These are phyloP conservation scores for Amphirosellinia nigrospora DNA, from an alignment of 495 filamentous ascomycete species.

Conservation along the genomic window DNA sequence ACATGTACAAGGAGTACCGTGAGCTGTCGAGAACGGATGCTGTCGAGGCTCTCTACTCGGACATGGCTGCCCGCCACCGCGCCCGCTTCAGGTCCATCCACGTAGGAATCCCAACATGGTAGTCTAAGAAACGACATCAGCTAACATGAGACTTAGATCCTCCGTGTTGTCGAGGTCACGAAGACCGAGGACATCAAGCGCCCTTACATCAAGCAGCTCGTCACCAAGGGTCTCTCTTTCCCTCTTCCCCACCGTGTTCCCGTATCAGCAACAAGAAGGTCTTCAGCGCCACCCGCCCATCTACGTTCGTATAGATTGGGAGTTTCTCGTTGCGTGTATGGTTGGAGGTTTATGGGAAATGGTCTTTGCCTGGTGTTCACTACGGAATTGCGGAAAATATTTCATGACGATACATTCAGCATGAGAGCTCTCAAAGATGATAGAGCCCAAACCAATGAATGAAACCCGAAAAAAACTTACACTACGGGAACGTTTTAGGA, in stretches of 20 bases:
- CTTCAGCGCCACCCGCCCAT: slow-evolving; percentile 87
- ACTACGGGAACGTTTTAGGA: slow-evolving; percentile 4
- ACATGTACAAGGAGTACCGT: slow-evolving; percentile 99
- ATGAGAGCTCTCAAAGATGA: slow-evolving; percentile 39
- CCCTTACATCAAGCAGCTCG: slow-evolving; percentile 98
- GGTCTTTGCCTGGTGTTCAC: slow-evolving; percentile 59
- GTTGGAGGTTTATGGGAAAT: slow-evolving; percentile 52
- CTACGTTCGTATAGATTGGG: slow-evolving; percentile 71
- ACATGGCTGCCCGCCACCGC: slow-evolving; percentile 98
- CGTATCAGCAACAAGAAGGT: slow-evolving; percentile 82
- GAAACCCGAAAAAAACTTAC: slow-evolving; percentile 28
- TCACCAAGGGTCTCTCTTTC: slow-evolving; percentile 94
- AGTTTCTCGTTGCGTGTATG: slow-evolving; percentile 43
- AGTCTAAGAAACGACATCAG: background rate
- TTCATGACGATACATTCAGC: slow-evolving; percentile 46
- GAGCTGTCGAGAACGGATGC: slow-evolving; percentile 95
- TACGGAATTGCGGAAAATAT: slow-evolving; percentile 57
- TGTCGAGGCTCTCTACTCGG: slow-evolving; percentile 96
- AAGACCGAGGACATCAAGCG: slow-evolving; percentile 91
- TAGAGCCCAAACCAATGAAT: slow-evolving; percentile 31
- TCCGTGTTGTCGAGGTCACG: slow-evolving; percentile 96
- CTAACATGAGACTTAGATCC: slow-evolving; percentile 67
- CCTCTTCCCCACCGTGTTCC: slow-evolving; percentile 93
- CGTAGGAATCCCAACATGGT: slow-evolving; percentile 63
- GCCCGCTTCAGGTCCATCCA: slow-evolving; percentile 96